These are phyloP conservation scores for Penicillium paneum DNA, from an alignment of 2,329 filamentous ascomycete genomes.

Conservation along the genomic window DNA sequence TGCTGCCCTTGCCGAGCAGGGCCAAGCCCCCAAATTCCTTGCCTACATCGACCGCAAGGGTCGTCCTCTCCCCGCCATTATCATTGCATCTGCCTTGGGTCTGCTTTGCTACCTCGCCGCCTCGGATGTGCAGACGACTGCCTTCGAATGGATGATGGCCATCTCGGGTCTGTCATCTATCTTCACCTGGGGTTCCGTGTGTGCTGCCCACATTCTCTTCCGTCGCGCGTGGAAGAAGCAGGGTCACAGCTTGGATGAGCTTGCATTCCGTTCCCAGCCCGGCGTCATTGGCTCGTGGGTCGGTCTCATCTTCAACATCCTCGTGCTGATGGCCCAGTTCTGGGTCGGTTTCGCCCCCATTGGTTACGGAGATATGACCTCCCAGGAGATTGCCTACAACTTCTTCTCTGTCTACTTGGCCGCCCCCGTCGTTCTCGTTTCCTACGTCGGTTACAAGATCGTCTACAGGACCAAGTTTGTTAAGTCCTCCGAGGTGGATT, in stretches of 20 bases:
- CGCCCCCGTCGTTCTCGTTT: slow-evolving; percentile 53
- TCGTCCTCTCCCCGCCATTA: slow-evolving; percentile 72
- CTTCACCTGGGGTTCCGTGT: slow-evolving; percentile 80
- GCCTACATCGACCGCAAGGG: slow-evolving; percentile 80
- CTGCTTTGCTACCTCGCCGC: slow-evolving; percentile 75
- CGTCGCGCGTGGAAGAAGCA: slow-evolving; percentile 70
- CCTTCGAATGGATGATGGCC: slow-evolving; percentile 77
- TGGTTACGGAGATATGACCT: slow-evolving; percentile 49
- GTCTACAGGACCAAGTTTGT: slow-evolving; percentile 68
- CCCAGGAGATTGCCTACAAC: slow-evolving; percentile 52
- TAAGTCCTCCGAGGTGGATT: slow-evolving; percentile 71
- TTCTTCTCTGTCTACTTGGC: slow-evolving; percentile 68
- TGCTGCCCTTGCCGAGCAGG: slow-evolving; percentile 82
- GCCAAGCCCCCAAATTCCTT: slow-evolving; percentile 73
- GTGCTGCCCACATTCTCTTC: slow-evolving; percentile 89
- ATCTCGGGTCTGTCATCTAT: slow-evolving; percentile 70
- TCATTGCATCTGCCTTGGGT: slow-evolving; percentile 64
- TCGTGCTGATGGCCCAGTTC: slow-evolving; percentile 80
- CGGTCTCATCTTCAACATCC: slow-evolving; percentile 69
- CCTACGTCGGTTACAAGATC: slow-evolving; percentile 74
- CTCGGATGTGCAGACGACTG: slow-evolving; percentile 55
- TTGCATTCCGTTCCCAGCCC: slow-evolving; percentile 77
- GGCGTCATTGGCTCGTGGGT: slow-evolving; percentile 78
- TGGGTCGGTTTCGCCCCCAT: slow-evolving; percentile 82
- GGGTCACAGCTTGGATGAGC: slow-evolving; percentile 68